phyloP scores from a whole-genome alignment of 805 yeast genomes.

The Hanseniaspora thailandica region DNA sequence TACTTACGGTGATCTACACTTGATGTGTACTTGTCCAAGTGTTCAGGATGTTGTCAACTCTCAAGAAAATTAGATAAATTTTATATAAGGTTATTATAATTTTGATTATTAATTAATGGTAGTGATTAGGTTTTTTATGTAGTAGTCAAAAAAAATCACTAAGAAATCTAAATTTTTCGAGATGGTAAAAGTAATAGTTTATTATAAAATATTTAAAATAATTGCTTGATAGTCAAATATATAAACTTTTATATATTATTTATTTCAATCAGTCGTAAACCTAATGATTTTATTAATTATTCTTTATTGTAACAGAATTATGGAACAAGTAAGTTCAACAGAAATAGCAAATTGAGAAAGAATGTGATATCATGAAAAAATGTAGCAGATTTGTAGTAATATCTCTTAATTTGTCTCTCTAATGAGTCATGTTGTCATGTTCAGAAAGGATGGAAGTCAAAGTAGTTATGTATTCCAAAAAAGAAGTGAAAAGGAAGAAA shows the following conservation, averaged over 20 bases:
- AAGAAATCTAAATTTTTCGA: too few species aligned
- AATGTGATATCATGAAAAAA: neutral
- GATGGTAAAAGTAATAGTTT: too few species aligned
- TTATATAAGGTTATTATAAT: neutral
- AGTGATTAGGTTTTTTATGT: too few species aligned
- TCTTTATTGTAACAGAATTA: neutral
- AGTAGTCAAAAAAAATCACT: too few species aligned
- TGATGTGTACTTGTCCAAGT: constrained; percentile 86
- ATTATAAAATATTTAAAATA: neutral
- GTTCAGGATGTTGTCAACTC: constrained; percentile 55
- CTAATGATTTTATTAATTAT: neutral
- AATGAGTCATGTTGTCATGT: neutral
- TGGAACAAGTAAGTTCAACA: neutral
- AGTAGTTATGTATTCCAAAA: too few species aligned
- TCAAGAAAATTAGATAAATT: constrained; percentile 1
- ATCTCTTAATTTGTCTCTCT: neutral
- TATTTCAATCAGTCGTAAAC: neutral
- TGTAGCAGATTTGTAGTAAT: neutral
- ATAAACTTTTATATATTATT: neutral
- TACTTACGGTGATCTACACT: constrained; percentile 83
- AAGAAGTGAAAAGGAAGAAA: neutral
- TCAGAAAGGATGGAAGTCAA: too few species aligned
- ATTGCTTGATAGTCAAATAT: neutral
- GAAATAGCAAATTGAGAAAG: neutral
- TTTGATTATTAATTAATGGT: neutral